Percentiles rank a stretch among this genome's conserved stretches.
phyloP scores from a whole-genome alignment of 306 rosid species.

The Cicer arietinum region DNA sequence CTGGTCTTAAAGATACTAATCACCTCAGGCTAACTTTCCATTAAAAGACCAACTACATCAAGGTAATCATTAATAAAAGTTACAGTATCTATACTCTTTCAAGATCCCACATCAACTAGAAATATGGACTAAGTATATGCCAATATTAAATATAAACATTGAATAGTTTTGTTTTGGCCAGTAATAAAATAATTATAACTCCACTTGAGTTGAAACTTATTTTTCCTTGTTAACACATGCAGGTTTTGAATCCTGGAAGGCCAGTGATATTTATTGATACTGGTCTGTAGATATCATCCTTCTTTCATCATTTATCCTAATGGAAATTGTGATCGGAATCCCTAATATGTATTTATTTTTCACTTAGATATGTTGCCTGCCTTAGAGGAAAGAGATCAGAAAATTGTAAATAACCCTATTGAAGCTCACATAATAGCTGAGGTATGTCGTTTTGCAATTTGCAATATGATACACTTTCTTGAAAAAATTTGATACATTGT shows the following conservation, averaged over 20 bases:
- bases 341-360: slow-evolving; percentile 31
- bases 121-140: background rate
- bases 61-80: background rate
- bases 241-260: slow-evolving; percentile 78
- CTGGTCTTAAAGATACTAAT: background rate
- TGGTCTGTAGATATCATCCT: slow-evolving; percentile 55
- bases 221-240: slow-evolving; percentile 42
- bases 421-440: slow-evolving; percentile 80
- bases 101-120: background rate
- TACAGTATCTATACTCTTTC: background rate
- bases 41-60: background rate
- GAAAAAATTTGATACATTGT: background rate
- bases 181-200: background rate
- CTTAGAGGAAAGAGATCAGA: slow-evolving; percentile 78
- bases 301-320: slow-evolving; percentile 29
- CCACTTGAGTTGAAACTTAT: slow-evolving; percentile 25
- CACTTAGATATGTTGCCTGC: slow-evolving; percentile 75
- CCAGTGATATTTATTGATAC: slow-evolving; percentile 90
- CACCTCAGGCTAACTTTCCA: background rate
- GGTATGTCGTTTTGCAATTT: slow-evolving; percentile 52
- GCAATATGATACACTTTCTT: slow-evolving; percentile 5
- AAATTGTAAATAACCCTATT: slow-evolving; percentile 69
- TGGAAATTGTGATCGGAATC: slow-evolving; percentile 27
- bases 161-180: slow-evolving; percentile 16
- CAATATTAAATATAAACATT: background rate